A percentile compares a stretch with the other conserved stretches of the same genome.
phyloP scores from a whole-genome alignment of 2,329 filamentous ascomycete species.

The Cephalotrichum gorgonifer region DNA sequence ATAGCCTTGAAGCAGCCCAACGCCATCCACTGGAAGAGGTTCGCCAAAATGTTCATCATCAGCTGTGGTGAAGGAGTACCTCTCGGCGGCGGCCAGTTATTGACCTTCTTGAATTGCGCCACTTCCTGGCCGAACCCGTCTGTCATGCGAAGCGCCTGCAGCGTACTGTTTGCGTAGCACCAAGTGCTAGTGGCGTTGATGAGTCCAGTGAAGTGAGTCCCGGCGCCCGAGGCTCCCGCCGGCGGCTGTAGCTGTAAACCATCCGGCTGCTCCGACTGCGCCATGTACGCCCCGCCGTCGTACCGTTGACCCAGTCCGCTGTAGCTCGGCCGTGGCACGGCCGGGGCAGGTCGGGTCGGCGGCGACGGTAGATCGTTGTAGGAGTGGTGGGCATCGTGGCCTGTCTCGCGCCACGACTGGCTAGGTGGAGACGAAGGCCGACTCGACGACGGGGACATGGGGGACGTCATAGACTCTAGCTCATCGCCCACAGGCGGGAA shows the following conservation, averaged over 20 bases:
- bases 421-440: background rate
- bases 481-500: constrained; percentile 62
- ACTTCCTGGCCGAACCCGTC: constrained; percentile 55
- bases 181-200: constrained; percentile 72
- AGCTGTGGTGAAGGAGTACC: constrained; percentile 46
- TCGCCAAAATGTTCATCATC: constrained; percentile 49
- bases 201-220: constrained; percentile 40
- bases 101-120: constrained; percentile 47
- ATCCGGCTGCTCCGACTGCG: constrained; percentile 6
- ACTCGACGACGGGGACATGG: constrained; percentile 11
- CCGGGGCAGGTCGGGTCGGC: constrained; percentile 57
- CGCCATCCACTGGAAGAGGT: constrained; percentile 47
- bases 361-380: constrained; percentile 34
- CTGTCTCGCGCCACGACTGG: background rate
- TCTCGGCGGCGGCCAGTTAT: constrained; percentile 56
- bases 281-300: background rate
- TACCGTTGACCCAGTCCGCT: constrained; percentile 49
- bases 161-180: constrained; percentile 86
- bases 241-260: constrained; percentile 12
- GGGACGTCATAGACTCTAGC: constrained; percentile 49
- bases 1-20: constrained; percentile 38
- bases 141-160: constrained; percentile 75
- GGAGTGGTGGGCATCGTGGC: background rate
- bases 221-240: constrained; percentile 4
- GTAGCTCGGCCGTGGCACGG: constrained; percentile 62